Evolutionary conservation across 352 stramenopile species (phyloP).

Genomic region (Phytophthora agathidicida): DNA sequence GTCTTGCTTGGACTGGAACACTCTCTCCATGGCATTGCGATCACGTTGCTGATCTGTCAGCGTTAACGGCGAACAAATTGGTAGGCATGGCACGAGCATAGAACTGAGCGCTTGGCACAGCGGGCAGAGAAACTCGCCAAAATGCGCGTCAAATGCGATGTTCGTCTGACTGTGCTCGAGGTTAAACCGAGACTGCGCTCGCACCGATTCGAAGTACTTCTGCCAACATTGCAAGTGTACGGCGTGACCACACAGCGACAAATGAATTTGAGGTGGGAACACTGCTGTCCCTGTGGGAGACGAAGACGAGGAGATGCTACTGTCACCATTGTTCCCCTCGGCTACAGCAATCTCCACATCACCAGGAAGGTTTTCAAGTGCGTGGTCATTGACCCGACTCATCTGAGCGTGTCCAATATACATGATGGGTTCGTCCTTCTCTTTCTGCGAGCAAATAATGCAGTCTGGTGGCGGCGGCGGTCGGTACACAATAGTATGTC

Average conservation of each 20-base stretch:
- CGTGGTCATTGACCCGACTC: conserved; percentile 62
- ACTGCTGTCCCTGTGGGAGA: conserved; percentile 15
- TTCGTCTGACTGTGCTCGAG: conserved; percentile 78
- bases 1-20: conserved; percentile 80
- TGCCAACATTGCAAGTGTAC: conserved; percentile 90
- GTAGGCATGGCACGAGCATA: conserved; percentile 87
- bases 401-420: conserved; percentile 86
- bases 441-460: conserved; percentile 88
- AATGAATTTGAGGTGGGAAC: conserved; percentile 72
- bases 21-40: conserved; percentile 69
- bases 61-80: conserved; percentile 59
- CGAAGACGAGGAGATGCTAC: conserved; percentile 10
- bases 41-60: conserved; percentile 59
- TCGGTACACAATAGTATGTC: conserved; percentile 63
- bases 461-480: conserved; percentile 74
- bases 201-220: conserved; percentile 90
- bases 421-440: conserved; percentile 85
- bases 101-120: conserved; percentile 92
- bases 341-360: conserved; percentile 31
- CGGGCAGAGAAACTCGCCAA: conserved; percentile 91
- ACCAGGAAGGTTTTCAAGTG: conserved; percentile 48
- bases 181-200: conserved; percentile 70
- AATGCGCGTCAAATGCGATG: conserved; percentile 86
- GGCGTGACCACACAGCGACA: conserved; percentile 89
- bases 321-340: conserved; percentile 16